Conservation (phyloP, 345 rosid genomes). For the Psidium guajava region DNA sequence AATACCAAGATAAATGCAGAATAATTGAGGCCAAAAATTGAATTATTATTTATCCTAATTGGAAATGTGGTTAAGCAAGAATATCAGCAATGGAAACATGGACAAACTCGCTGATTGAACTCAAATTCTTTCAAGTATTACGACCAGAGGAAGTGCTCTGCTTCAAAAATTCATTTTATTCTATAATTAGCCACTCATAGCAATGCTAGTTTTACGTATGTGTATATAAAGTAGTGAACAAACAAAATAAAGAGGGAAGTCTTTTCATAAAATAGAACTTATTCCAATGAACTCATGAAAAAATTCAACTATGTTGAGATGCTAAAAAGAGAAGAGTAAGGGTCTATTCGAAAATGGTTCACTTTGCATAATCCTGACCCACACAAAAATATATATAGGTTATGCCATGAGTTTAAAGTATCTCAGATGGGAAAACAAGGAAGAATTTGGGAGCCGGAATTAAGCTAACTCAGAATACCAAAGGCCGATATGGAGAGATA, state of each 20-base stretch:
- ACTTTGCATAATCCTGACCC: not conserved
- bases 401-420: not conserved
- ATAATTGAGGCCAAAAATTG: not conserved
- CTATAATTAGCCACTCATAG: not conserved
- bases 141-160: not conserved
- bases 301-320: not conserved
- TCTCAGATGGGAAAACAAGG: not conserved
- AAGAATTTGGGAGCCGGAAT: not conserved
- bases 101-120: not conserved
- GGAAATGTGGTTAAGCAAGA: not conserved
- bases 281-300: not conserved
- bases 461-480: not conserved
- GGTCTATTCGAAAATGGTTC: not conserved
- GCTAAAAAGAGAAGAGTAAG: not conserved
- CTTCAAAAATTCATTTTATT: not conserved
- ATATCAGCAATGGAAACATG: not conserved
- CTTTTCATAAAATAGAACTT: not conserved
- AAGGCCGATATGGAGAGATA: not conserved
- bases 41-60: not conserved
- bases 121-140: not conserved
- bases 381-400: not conserved
- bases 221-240: not conserved
- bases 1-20: not conserved
- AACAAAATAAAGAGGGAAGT: not conserved
- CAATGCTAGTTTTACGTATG: not conserved